A percentile compares a stretch with the other conserved stretches of the same genome.
phyloP scores from a whole-genome alignment of 441 rosid genomes.

The Brassica balearica region DNA sequence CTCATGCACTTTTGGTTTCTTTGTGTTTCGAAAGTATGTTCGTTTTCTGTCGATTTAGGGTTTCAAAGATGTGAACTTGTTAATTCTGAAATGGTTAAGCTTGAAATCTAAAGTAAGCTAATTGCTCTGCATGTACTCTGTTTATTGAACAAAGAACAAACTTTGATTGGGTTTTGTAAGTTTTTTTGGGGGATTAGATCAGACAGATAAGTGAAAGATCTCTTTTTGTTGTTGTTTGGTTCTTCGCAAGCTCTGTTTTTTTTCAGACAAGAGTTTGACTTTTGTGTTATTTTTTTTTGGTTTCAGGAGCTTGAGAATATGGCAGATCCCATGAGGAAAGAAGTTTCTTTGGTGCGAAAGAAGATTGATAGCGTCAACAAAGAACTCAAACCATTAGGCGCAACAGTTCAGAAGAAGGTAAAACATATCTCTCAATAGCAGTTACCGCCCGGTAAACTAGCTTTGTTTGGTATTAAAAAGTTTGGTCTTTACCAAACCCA shows the following conservation, averaged over 20 bases:
- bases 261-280: background rate
- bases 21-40: slow-evolving; percentile 15
- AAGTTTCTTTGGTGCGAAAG: slow-evolving; percentile 75
- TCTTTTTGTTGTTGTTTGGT: slow-evolving; percentile 13
- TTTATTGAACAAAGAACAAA: background rate
- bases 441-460: background rate
- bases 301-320: slow-evolving; percentile 83
- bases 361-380: slow-evolving; percentile 86
- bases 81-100: slow-evolving; percentile 15
- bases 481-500: slow-evolving; percentile 19
- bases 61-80: slow-evolving; percentile 32
- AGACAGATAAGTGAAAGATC: slow-evolving; percentile 1
- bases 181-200: background rate
- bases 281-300: background rate
- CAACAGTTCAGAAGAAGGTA: slow-evolving; percentile 89
- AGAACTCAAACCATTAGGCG: slow-evolving; percentile 87
- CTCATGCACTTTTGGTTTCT: slow-evolving; percentile 21
- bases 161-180: slow-evolving; percentile 13
- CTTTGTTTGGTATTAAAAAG: background rate
- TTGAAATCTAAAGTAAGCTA: no score
- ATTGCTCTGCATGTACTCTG: slow-evolving; percentile 27
- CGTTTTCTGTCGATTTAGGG: background rate
- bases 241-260: background rate
- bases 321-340: slow-evolving; percentile 79
- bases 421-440: background rate